Evolutionary conservation across 1,139 yeast genomes (phyloP).

Genomic region (Debaryomyces nepalensis): DNA sequence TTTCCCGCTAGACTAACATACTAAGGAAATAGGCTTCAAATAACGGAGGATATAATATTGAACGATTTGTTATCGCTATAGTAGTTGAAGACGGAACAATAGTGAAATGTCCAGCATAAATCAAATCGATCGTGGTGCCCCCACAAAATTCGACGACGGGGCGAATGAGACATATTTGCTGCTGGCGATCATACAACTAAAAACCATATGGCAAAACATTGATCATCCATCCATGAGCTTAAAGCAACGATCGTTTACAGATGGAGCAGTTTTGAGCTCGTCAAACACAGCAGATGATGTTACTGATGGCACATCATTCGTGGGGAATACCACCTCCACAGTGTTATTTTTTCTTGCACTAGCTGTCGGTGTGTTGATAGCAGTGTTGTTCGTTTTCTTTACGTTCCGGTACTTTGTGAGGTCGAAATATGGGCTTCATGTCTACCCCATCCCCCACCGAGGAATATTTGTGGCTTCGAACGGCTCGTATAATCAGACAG

Average conservation of each 20-base stretch:
- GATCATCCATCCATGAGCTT: not conserved
- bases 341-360: slow-evolving; percentile 65
- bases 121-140: too few relatives aligned
- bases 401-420: slow-evolving; percentile 62
- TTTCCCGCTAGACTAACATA: too few relatives aligned
- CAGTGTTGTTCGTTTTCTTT: slow-evolving; percentile 58
- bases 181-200: too few relatives aligned
- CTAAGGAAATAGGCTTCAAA: too few relatives aligned
- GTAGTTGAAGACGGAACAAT: too few relatives aligned
- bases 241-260: not conserved
- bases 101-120: too few relatives aligned
- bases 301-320: slow-evolving; percentile 28
- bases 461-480: slow-evolving; percentile 16
- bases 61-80: too few relatives aligned
- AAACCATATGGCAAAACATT: too few relatives aligned
- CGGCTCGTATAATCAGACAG: slow-evolving; percentile 5
- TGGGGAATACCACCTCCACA: slow-evolving; percentile 59
- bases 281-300: slow-evolving; percentile 6
- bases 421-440: slow-evolving; percentile 58
- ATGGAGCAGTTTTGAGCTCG: too few relatives aligned
- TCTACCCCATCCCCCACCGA: slow-evolving; percentile 43
- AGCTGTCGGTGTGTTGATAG: slow-evolving; percentile 63
- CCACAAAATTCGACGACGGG: too few relatives aligned
- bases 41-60: too few relatives aligned
- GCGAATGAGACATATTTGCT: too few relatives aligned